Conservation (phyloP, 1,139 yeast species). For the Groenewaldozyma auringiensis region DNA sequence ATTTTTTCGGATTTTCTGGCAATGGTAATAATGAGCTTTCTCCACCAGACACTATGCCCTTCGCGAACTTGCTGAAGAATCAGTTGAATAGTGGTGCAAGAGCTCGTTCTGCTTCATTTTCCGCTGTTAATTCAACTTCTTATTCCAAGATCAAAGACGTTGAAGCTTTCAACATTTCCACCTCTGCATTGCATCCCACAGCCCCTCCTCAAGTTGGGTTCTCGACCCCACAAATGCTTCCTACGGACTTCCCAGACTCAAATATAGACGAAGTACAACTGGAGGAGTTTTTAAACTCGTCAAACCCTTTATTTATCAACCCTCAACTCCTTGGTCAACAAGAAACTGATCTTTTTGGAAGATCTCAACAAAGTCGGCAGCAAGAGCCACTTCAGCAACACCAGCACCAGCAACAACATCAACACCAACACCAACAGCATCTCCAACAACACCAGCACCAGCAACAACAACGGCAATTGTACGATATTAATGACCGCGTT, state of each 20-base stretch:
- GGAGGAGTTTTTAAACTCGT: constrained; percentile 20
- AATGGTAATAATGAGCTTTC: constrained; percentile 1
- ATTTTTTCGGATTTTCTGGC: constrained; percentile 5
- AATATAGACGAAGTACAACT: constrained; percentile 18
- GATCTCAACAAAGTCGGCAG: not conserved
- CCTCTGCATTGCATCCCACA: constrained; percentile 21
- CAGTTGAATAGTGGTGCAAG: constrained; percentile 13
- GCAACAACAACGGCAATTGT: constrained; percentile 1
- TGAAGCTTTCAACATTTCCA: constrained; percentile 23
- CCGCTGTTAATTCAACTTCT: constrained; percentile 68
- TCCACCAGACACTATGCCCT: constrained; percentile 10
- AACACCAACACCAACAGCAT: constrained; percentile 7
- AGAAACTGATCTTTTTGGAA: not conserved
- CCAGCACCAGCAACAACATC: constrained; percentile 11
- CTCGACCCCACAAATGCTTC: constrained; percentile 65
- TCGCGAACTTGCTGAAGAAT: constrained; percentile 15
- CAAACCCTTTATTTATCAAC: constrained; percentile 29
- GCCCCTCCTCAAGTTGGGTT: constrained; percentile 63
- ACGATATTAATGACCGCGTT: not conserved
- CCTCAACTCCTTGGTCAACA: constrained; percentile 24
- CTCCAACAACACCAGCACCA: not conserved
- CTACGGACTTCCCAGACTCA: constrained; percentile 21
- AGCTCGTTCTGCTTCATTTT: constrained; percentile 66
- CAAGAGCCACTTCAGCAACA: constrained; percentile 11
- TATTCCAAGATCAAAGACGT: constrained; percentile 50